Percentiles rank a stretch among this genome's conserved stretches.
Conservation (phyloP, 2,329 filamentous ascomycete species). For the Arthroderma uncinatum region DNA sequence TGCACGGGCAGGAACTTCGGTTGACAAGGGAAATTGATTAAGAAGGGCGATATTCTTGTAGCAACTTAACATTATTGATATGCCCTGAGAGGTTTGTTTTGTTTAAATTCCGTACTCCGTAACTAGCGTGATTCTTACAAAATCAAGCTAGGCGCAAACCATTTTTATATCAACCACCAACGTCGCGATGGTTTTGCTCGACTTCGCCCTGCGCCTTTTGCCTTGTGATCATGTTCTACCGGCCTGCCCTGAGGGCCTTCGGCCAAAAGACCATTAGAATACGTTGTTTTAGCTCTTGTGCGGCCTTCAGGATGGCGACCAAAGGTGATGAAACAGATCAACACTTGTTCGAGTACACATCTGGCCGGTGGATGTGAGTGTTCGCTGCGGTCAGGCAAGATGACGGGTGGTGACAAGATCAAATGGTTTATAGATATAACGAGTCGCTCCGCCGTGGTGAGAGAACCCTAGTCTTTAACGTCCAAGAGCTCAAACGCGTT, state of each 20-base stretch:
- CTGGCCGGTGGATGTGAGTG: slow-evolving; percentile 8
- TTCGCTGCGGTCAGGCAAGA: no score
- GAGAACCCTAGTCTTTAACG: not conserved
- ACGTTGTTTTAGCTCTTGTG: not conserved
- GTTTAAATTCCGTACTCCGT: no score
- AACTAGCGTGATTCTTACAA: no score
- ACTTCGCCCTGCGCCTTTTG: not conserved
- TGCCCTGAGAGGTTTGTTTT: no score
- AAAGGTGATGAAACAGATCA: not conserved
- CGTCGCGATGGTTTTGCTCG: no score
- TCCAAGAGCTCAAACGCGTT: not conserved
- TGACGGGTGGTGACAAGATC: no score
- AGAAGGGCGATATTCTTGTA: no score
- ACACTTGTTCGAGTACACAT: slow-evolving; percentile 3
- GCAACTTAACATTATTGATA: no score
- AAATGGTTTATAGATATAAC: slow-evolving; percentile 1
- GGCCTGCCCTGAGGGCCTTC: not conserved
- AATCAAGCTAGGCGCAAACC: no score
- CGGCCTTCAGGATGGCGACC: not conserved
- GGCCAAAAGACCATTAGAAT: not conserved
- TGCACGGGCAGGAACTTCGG: no score
- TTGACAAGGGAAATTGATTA: no score
- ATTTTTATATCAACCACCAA: no score
- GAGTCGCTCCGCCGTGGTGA: slow-evolving; percentile 1
- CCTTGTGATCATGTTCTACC: not conserved